Conservation (phyloP, 768 basidiomycete genomes). For the Pilatotrama ljubarskyi region DNA sequence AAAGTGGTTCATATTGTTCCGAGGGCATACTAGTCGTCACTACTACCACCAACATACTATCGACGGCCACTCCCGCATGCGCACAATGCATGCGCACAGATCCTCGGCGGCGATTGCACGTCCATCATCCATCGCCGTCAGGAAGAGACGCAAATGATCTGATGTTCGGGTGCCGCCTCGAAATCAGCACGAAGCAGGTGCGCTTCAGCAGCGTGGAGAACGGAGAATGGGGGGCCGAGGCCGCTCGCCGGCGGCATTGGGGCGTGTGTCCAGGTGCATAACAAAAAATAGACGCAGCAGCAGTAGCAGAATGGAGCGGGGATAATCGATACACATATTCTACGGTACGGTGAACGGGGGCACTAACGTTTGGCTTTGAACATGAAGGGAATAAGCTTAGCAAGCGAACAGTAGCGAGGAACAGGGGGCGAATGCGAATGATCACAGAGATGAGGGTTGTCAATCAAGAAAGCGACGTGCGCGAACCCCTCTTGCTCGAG, state of each 20-base stretch:
- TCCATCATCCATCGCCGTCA: constrained; percentile 23
- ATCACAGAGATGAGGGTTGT: not conserved
- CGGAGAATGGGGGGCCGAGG: constrained; percentile 1
- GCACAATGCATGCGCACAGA: constrained; percentile 2
- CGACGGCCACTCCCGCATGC: not conserved
- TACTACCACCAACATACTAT: not conserved
- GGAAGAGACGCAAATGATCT: constrained; percentile 12
- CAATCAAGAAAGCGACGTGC: constrained; percentile 32
- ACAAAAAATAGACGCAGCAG: constrained; percentile 12
- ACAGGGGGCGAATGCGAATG: constrained; percentile 7
- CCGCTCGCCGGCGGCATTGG: constrained; percentile 4
- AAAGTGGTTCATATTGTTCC: constrained; percentile 9
- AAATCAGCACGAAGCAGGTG: constrained; percentile 22
- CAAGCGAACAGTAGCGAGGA: constrained; percentile 14
- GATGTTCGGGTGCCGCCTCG: constrained; percentile 18
- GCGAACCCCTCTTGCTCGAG: constrained; percentile 39
- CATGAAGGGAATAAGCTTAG: constrained; percentile 26
- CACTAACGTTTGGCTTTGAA: constrained; percentile 10
- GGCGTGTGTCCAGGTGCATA: constrained; percentile 7
- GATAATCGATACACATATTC: constrained; percentile 26
- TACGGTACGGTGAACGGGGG: constrained; percentile 7
- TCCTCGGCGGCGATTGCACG: constrained; percentile 20
- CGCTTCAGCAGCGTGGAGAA: constrained; percentile 4
- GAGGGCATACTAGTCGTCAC: not conserved
- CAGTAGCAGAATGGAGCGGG: constrained; percentile 11